phyloP scores from a whole-genome alignment of 2,329 filamentous ascomycete species.

The Pyrenochaeta sp. region DNA sequence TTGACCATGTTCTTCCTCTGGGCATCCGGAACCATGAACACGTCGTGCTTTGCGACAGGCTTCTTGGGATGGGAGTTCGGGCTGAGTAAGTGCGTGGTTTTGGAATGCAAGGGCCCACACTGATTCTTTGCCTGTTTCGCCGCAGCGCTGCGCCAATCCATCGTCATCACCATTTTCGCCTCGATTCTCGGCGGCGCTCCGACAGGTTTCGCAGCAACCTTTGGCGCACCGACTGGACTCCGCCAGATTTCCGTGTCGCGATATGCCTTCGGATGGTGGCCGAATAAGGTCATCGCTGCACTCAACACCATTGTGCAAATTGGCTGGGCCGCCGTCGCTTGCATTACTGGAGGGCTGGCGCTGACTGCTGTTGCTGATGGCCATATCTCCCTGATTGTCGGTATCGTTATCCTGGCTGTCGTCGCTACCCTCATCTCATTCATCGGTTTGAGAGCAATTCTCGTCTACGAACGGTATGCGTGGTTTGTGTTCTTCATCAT shows the following conservation, averaged over 20 bases:
- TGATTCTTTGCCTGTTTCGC: neutral
- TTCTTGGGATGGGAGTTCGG: slow-evolving; percentile 60
- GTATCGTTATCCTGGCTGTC: slow-evolving; percentile 54
- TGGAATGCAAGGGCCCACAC: slow-evolving; percentile 3
- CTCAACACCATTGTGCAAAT: slow-evolving; percentile 59
- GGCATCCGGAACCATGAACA: slow-evolving; percentile 55
- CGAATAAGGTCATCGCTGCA: slow-evolving; percentile 57
- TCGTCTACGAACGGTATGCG: slow-evolving; percentile 59
- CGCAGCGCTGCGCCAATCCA: slow-evolving; percentile 52
- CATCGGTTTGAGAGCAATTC: slow-evolving; percentile 54
- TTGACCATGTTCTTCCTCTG: slow-evolving; percentile 54
- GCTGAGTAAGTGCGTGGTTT: slow-evolving; percentile 38
- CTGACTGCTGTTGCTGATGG: slow-evolving; percentile 54
- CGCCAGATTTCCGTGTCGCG: slow-evolving; percentile 56
- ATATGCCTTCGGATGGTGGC: slow-evolving; percentile 62
- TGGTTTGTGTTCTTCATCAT: slow-evolving; percentile 60
- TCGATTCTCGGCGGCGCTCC: slow-evolving; percentile 53
- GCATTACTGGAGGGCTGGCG: slow-evolving; percentile 54
- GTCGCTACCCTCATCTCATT: slow-evolving; percentile 50
- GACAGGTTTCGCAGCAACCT: slow-evolving; percentile 53
- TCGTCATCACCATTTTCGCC: slow-evolving; percentile 52
- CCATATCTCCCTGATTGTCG: slow-evolving; percentile 54
- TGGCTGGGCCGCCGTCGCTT: slow-evolving; percentile 53
- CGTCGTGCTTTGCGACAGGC: slow-evolving; percentile 50
- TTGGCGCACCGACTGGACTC: slow-evolving; percentile 53